Evolutionary conservation across 2,329 filamentous ascomycete genomes (phyloP).

Genomic region (Calonectria pseudoturangicola): DNA sequence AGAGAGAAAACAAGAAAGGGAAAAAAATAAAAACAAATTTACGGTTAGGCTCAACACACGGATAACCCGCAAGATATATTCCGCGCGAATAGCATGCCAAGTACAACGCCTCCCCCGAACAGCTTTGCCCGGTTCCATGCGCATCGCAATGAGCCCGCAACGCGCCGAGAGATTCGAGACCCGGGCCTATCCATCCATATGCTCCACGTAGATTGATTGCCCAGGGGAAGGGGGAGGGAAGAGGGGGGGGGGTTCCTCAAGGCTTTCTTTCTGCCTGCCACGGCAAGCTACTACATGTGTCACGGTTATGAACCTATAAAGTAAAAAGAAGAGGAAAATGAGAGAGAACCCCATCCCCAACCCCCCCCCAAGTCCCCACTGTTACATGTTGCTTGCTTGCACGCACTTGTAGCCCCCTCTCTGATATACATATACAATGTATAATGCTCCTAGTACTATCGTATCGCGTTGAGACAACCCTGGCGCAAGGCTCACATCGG

Average conservation of each 20-base stretch:
- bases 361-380: not conserved
- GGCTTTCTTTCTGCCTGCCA: slow-evolving; percentile 15
- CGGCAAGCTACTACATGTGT: not conserved
- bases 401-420: slow-evolving; percentile 24
- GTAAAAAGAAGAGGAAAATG: not conserved
- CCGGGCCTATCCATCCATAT: slow-evolving; percentile 20
- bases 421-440: slow-evolving; percentile 21
- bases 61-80: slow-evolving; percentile 16
- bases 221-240: too few species aligned
- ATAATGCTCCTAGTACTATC: slow-evolving; percentile 24
- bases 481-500: slow-evolving; percentile 15
- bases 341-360: not conserved
- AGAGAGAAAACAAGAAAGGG: not conserved
- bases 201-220: slow-evolving; percentile 28
- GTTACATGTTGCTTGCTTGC: slow-evolving; percentile 20
- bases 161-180: slow-evolving; percentile 25
- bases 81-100: slow-evolving; percentile 11
- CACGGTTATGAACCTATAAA: not conserved
- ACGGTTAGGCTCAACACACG: slow-evolving; percentile 12
- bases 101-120: not conserved
- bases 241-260: slow-evolving; percentile 1
- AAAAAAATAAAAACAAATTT: not conserved
- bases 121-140: slow-evolving; percentile 2
- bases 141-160: slow-evolving; percentile 26
- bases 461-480: slow-evolving; percentile 14